Evolutionary conservation across 2,329 filamentous ascomycete species (phyloP).

Genomic region (Pleomassaria siparia): DNA sequence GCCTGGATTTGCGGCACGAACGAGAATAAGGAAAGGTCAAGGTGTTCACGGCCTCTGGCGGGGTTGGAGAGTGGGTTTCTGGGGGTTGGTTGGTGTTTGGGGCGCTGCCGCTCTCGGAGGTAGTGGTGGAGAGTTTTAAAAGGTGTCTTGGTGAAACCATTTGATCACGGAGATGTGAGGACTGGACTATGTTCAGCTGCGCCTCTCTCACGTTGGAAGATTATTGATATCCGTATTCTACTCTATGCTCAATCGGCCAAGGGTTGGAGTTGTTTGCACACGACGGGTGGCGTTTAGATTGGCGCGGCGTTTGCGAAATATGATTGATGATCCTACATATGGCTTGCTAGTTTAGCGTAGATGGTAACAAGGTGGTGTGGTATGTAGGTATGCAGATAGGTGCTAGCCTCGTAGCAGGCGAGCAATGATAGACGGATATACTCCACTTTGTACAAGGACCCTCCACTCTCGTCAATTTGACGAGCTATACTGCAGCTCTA

Average conservation of each 20-base stretch:
- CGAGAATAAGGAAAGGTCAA: conserved; percentile 61
- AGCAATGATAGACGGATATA: not conserved
- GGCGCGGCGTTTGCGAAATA: not conserved
- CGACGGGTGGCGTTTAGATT: not conserved
- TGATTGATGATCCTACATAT: not conserved
- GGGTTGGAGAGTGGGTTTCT: conserved; percentile 77
- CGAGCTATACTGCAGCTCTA: too few species aligned
- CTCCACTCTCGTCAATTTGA: too few species aligned
- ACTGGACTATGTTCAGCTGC: not conserved
- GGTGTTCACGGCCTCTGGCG: conserved; percentile 69
- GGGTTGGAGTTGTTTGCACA: not conserved
- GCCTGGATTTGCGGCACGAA: conserved; percentile 35
- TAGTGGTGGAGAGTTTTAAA: conserved; percentile 41
- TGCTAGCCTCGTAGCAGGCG: not conserved
- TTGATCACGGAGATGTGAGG: not conserved
- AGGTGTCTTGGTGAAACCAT: not conserved
- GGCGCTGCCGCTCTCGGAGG: conserved; percentile 61
- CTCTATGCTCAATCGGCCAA: conserved; percentile 1
- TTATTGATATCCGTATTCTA: not conserved
- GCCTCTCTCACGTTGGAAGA: not conserved
- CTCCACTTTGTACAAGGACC: not conserved
- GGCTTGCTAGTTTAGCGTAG: not conserved
- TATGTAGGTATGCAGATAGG: not conserved
- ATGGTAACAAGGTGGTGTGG: not conserved
- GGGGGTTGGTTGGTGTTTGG: conserved; percentile 75